Conservation (phyloP, 2,329 filamentous ascomycete species). For the Peltaster fructicola region DNA sequence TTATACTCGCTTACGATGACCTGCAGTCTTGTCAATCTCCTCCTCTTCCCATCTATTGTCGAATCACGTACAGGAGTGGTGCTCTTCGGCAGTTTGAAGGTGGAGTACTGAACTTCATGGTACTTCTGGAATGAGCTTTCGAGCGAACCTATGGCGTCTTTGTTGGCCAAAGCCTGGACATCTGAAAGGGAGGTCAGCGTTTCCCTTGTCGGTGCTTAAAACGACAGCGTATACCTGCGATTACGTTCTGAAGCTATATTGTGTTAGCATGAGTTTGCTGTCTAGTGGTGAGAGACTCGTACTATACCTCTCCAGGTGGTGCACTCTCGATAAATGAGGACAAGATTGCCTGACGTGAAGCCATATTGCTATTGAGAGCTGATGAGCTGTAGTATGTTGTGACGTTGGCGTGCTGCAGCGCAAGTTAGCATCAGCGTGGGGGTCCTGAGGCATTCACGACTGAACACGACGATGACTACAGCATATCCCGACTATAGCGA, state of each 20-base stretch:
- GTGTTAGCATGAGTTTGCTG: conserved; percentile 9
- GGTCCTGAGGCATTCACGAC: too few relatives aligned
- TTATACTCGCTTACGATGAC: conserved; percentile 76
- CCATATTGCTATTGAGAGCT: conserved; percentile 13
- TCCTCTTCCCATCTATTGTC: background rate
- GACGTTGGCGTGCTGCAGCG: too few relatives aligned
- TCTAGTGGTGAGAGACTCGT: conserved; percentile 7
- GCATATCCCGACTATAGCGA: too few relatives aligned
- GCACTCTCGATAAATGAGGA: conserved; percentile 82
- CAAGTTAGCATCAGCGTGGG: too few relatives aligned
- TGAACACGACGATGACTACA: too few relatives aligned
- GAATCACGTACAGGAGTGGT: conserved; percentile 47
- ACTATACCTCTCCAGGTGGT: conserved; percentile 84
- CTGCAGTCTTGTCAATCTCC: conserved; percentile 18
- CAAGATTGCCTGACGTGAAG: conserved; percentile 21
- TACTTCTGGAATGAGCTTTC: conserved; percentile 79
- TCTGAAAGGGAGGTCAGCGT: conserved; percentile 35
- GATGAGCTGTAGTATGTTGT: too few relatives aligned
- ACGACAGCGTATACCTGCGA: conserved; percentile 46
- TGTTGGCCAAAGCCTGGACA: conserved; percentile 69
- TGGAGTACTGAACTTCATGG: conserved; percentile 85
- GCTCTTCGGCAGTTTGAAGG: conserved; percentile 74
- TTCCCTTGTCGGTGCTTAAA: conserved; percentile 1
- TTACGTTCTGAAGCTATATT: conserved; percentile 63
- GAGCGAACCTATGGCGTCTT: conserved; percentile 56